These are phyloP conservation scores for Echria macrotheca DNA, from an alignment of 495 filamentous ascomycete genomes.

Conservation along the genomic window DNA sequence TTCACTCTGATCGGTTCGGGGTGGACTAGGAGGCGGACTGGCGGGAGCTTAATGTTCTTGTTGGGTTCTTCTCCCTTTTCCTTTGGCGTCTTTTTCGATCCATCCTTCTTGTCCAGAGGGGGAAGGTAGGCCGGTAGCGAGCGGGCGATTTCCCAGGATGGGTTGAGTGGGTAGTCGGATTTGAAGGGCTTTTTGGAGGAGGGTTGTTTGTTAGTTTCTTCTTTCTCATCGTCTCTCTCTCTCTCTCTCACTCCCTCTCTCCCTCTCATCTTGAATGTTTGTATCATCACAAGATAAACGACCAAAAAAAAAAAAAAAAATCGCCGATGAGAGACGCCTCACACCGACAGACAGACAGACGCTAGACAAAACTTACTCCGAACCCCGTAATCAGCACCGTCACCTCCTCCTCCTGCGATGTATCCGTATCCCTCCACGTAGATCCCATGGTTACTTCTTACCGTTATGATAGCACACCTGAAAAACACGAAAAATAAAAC, in stretches of 20 bases:
- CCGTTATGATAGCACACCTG: too few species aligned
- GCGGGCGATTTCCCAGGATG: slow-evolving; percentile 62
- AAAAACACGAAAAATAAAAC: too few species aligned
- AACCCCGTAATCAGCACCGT: slow-evolving; percentile 71
- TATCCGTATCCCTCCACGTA: not conserved
- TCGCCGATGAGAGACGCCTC: not conserved
- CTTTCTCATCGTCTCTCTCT: too few species aligned
- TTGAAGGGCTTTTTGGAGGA: slow-evolving; percentile 55
- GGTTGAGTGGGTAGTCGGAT: slow-evolving; percentile 57
- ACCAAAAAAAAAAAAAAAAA: not conserved
- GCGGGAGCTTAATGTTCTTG: slow-evolving; percentile 30
- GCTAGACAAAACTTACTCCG: slow-evolving; percentile 46
- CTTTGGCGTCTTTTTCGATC: too few species aligned
- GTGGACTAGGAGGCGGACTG: slow-evolving; percentile 60
- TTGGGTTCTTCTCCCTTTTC: too few species aligned
- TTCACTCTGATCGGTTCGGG: slow-evolving; percentile 62
- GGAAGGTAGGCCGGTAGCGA: slow-evolving; percentile 49
- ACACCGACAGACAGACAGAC: not conserved
- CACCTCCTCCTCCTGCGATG: slow-evolving; percentile 41
- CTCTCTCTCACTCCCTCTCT: too few species aligned
- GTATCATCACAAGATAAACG: not conserved
- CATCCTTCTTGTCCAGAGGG: slow-evolving; percentile 30
- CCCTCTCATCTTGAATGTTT: not conserved
- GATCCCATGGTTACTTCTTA: not conserved
- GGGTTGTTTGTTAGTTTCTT: not conserved